Evolutionary conservation across 2,329 filamentous ascomycete genomes (phyloP).

Genomic region (Apiospora aurea): DNA sequence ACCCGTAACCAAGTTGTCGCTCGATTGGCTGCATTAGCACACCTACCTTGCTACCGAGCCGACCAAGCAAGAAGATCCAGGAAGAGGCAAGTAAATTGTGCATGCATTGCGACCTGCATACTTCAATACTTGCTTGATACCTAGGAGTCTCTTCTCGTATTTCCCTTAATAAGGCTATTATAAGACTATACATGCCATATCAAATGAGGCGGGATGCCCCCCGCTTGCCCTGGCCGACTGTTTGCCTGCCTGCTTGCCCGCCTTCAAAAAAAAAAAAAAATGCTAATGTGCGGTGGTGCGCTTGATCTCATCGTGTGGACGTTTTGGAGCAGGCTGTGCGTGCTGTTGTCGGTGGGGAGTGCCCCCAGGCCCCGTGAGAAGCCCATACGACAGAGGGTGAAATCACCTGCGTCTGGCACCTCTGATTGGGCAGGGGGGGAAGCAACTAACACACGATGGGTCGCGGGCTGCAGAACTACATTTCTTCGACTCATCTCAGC

Average conservation of each 20-base stretch:
- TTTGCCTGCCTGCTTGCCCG: neutral
- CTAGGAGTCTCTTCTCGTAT: neutral
- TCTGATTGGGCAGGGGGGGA: neutral
- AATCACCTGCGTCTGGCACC: neutral
- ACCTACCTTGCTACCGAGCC: constrained; percentile 4
- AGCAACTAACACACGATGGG: constrained; percentile 9
- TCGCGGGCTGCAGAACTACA: constrained; percentile 2
- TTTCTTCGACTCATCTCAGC: constrained; percentile 4
- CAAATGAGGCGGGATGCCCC: neutral
- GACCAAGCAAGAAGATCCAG: constrained; percentile 14
- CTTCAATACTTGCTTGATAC: neutral
- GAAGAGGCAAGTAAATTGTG: constrained; percentile 19
- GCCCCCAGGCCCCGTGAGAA: constrained; percentile 12
- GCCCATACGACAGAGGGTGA: neutral
- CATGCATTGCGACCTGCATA: constrained; percentile 20
- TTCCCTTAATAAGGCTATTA: neutral
- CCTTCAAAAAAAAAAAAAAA: neutral
- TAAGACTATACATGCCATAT: neutral
- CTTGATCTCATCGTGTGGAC: constrained; percentile 15
- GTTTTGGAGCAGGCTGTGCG: neutral
- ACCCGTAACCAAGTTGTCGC: neutral
- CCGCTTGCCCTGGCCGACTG: neutral
- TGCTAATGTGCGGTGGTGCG: neutral
- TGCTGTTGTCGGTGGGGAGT: neutral
- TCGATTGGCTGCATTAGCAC: constrained; percentile 15